phyloP scores from a whole-genome alignment of 768 basidiomycete species.

The Pulveroboletus sp. region DNA sequence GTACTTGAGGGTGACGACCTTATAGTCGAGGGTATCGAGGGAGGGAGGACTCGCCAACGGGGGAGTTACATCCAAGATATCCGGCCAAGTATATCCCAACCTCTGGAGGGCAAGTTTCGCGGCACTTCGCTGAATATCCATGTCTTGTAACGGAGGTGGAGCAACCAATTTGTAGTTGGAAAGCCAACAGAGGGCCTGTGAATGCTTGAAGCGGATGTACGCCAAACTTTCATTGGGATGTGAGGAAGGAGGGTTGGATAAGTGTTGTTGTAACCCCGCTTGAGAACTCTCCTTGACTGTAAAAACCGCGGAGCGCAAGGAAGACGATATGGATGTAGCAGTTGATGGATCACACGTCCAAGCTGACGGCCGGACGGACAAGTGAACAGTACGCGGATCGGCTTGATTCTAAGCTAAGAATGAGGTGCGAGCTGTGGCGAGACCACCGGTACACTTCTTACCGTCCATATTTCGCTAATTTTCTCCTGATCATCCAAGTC shows the following conservation, averaged over 20 bases:
- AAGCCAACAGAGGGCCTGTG: constrained; percentile 24
- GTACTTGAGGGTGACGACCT: constrained; percentile 20
- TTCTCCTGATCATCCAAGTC: constrained; percentile 61
- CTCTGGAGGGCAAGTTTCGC: constrained; percentile 31
- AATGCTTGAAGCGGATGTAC: constrained; percentile 24
- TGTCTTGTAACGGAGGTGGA: constrained; percentile 10
- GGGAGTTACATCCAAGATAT: constrained; percentile 36
- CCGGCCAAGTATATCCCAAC: constrained; percentile 42
- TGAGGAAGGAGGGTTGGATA: background rate
- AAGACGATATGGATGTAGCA: constrained; percentile 10
- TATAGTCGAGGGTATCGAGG: constrained; percentile 32
- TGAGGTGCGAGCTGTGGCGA: constrained; percentile 5
- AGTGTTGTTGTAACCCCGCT: background rate
- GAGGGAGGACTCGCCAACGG: constrained; percentile 21
- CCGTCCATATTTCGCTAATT: constrained; percentile 69
- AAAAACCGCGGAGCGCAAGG: background rate
- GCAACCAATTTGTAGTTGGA: constrained; percentile 18
- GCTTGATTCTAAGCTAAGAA: constrained; percentile 41
- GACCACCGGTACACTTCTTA: constrained; percentile 25
- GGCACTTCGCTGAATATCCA: constrained; percentile 11
- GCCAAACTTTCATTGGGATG: constrained; percentile 7
- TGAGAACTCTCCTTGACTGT: background rate
- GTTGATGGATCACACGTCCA: constrained; percentile 59
- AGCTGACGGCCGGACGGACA: constrained; percentile 76
- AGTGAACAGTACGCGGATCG: constrained; percentile 62